Base-by-base conservation (phyloP, 768 basidiomycete species). In the Cystofilobasidium ferigula region DNA sequence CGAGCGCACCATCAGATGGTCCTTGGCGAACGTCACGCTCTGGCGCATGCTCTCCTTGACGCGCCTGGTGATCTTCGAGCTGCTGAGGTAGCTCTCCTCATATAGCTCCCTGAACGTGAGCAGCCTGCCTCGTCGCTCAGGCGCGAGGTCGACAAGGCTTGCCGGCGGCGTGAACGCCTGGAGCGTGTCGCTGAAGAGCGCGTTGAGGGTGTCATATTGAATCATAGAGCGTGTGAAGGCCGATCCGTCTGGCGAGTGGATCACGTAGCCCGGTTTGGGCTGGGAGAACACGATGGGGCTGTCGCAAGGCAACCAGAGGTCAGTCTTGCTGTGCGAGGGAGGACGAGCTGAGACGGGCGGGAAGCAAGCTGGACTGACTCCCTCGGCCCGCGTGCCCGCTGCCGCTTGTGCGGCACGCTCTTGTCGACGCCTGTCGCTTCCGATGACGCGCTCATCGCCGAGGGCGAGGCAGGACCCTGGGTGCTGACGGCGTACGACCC, bases 101-200 rank as follows among this genome's bases (percentile, higher is more conserved):
- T 91, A 94, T 69, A 93, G 81, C 73, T 89, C 86, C 71, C 82
- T 81, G 74, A 94, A 92, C 71, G 84, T 83, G 75, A 88, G 80
- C 75, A 81, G 66, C 81, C 48, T 42, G 45, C 45, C 43, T 48
- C 8, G 62, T n/a, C 22, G 66, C 32, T 40, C 53, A 51, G 26
- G 56, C 57, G 28, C 62, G 62, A 68, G 56, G 64, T 53, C 57
- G 58, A 82, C 64, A n/a, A n/a, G n/a, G n/a, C 85, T 80, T 0
- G 72, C 68, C 12, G 71, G 73, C 71, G 85, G 81, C 24, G 82
- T 82, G 77, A 88, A 89, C 59, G 79, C 85, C 74, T 71, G 82
- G 62, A 76, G 80, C 77, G 77, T 76, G 75, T 91, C 83, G 69
- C 81, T 80, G 77, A 94, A 94, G 73, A 93, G 84, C 77, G 83